Conservation (phyloP, 495 filamentous ascomycete genomes). For the Xylaria longipes region DNA sequence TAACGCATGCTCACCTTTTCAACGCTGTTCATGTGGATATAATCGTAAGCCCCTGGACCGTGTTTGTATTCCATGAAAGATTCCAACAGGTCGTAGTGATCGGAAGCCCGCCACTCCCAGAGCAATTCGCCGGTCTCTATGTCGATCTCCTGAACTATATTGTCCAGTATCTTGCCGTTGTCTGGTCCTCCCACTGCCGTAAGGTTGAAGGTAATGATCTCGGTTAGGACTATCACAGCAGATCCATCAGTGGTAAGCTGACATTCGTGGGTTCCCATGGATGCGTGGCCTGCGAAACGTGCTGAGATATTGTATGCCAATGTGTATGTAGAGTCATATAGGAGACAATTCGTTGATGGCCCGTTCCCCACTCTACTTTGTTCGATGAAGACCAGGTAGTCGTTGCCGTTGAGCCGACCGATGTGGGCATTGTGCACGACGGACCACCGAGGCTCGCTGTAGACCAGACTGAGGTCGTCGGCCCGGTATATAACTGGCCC, state of each 20-base stretch:
- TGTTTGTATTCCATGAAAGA: slow-evolving; percentile 26
- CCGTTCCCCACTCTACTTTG: neutral
- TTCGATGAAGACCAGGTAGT: slow-evolving; percentile 24
- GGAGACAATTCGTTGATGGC: slow-evolving; percentile 13
- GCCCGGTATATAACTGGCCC: slow-evolving; percentile 29
- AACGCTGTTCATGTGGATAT: slow-evolving; percentile 51
- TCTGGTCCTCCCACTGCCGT: slow-evolving; percentile 27
- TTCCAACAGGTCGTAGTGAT: slow-evolving; percentile 38
- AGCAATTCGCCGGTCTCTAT: slow-evolving; percentile 31
- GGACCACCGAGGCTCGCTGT: slow-evolving; percentile 23
- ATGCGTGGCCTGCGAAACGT: neutral
- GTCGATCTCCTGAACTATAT: slow-evolving; percentile 35
- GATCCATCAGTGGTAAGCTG: slow-evolving; percentile 26
- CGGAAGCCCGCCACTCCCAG: slow-evolving; percentile 51
- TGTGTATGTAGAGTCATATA: slow-evolving; percentile 33
- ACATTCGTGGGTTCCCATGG: slow-evolving; percentile 30
- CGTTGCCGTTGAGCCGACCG: slow-evolving; percentile 5
- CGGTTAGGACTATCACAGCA: slow-evolving; percentile 25
- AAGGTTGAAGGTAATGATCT: slow-evolving; percentile 27
- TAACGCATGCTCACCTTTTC: slow-evolving; percentile 32
- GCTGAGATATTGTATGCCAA: slow-evolving; percentile 29
- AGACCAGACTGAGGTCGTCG: slow-evolving; percentile 32
- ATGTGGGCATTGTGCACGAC: slow-evolving; percentile 14
- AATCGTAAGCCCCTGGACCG: slow-evolving; percentile 37
- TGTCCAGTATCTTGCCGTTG: slow-evolving; percentile 30